Evolutionary conservation across 2,329 filamentous ascomycete species (phyloP), one percentile per base, ranked within the genome.

Genomic region (Ascomycota sp.): DNA sequence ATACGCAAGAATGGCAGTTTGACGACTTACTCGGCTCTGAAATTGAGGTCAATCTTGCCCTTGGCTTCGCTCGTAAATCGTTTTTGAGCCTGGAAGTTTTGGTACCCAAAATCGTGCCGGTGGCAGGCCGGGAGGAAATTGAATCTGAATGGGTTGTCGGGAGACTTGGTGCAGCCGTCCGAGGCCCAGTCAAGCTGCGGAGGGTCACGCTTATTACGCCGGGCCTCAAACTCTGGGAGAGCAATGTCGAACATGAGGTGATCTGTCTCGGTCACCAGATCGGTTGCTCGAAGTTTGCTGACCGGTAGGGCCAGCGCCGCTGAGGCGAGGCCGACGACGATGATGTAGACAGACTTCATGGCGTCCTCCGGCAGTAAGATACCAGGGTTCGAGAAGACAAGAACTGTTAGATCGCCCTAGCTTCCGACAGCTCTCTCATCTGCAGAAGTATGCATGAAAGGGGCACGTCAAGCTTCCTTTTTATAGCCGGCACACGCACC

Each of bases 71-170:
- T 45, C 3, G 52, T 58, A 45, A 68, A 66, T 2, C 65, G 57
- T 2, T 35, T 47, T 42, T 68, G 64, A 2, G 34, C 36, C 34
- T 62, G 61, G 45, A 58, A 68, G 49, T 71, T 70, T 12, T 55
- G 49, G 44, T 66, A 66, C 2, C 64, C 64, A 44, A 70, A 70
- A 42, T 70, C 66, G 38, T 71, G 66, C 6, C 66, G 61, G 37
- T 62, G 47, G 50, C 64, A 67, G 9, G 54, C 57, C 0, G 52
- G 55, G 3, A 47, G 21, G 29, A 61, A 64, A 9, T 55, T 48
- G 42, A 58, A 64, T 2, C 53, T 52, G 25, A 56, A 51, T 1
- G 58, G 58, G 39, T 59, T 60, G 33, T 61, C 54, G 1, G 57
- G 57, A 2, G 57, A 55, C 1, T 40, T 43, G 4, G 53, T 54